phyloP scores from a whole-genome alignment of 108 stramenopile species.

The Bacterosira constricta region DNA sequence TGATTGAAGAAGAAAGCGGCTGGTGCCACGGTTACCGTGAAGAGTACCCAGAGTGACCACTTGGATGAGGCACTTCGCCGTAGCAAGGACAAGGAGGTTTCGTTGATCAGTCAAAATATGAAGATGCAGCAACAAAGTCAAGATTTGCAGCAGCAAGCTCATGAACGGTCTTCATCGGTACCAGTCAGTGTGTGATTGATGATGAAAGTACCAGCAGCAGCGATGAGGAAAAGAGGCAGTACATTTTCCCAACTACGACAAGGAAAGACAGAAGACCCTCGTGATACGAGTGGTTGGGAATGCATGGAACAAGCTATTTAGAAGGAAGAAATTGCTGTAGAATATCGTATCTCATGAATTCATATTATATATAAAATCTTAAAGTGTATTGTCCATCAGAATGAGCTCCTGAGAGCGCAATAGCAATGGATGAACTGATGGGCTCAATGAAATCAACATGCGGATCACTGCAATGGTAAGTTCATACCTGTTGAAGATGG shows the following conservation, averaged over 20 bases:
- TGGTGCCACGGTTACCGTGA: no score
- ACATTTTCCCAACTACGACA: constrained; percentile 44
- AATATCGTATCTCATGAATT: no score
- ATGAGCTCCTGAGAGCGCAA: no score
- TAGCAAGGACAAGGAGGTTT: constrained; percentile 37
- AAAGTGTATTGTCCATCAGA: no score
- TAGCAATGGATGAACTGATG: no score
- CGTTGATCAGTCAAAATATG: constrained; percentile 43
- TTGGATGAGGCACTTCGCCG: constrained; percentile 34
- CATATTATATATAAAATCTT: no score
- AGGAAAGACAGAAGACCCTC: constrained; percentile 32
- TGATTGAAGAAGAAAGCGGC: constrained; percentile 15
- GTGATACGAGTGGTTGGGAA: constrained; percentile 23
- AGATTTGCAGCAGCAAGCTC: constrained; percentile 22
- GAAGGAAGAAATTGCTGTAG: constrained; percentile 25
- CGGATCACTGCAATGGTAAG: no score
- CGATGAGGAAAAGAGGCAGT: not conserved
- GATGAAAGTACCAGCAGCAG: not conserved
- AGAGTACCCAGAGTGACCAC: not conserved
- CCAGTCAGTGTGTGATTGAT: not conserved
- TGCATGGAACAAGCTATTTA: constrained; percentile 36
- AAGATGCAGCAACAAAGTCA: constrained; percentile 33
- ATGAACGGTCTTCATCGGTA: not conserved
- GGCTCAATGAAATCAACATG: no score
- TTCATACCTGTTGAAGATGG: no score